These are phyloP conservation scores for Platismatia glauca DNA, from an alignment of 495 filamentous ascomycete genomes.

Conservation along the genomic window DNA sequence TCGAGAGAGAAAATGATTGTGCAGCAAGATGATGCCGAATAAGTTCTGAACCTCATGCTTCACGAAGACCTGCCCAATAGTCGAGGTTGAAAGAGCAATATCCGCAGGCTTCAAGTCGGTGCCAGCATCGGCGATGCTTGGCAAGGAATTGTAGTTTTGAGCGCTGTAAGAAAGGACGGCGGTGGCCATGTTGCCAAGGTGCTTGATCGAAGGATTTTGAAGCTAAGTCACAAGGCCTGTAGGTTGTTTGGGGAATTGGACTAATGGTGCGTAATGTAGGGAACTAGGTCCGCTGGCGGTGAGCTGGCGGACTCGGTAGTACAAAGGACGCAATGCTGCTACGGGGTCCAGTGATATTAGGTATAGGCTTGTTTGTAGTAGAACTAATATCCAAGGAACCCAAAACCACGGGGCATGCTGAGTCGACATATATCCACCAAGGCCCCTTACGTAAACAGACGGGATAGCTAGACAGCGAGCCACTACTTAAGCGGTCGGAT, in stretches of 20 bases:
- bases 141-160: conserved; percentile 7
- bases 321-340: not conserved
- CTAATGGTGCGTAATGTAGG: too few relatives aligned
- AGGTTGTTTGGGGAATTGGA: too few relatives aligned
- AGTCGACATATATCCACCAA: not conserved
- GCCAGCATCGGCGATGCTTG: not conserved
- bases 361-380: not conserved
- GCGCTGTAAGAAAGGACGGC: not conserved
- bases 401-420: not conserved
- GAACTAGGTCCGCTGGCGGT: too few relatives aligned
- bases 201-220: not conserved
- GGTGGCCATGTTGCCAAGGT: conserved; percentile 6
- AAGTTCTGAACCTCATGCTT: conserved; percentile 10
- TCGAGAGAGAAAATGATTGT: conserved; percentile 7
- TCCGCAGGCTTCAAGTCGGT: not conserved
- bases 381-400: too few relatives aligned
- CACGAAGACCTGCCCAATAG: conserved; percentile 6
- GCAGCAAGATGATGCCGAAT: conserved; percentile 5
- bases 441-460: not conserved
- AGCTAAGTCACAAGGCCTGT: not conserved
- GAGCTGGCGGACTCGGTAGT: not conserved
- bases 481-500: too few relatives aligned
- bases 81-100: not conserved
- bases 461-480: too few relatives aligned
- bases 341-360: not conserved